These are phyloP conservation scores for Penicillium sumatraense DNA, from an alignment of 2,329 filamentous ascomycete species.

Conservation along the genomic window DNA sequence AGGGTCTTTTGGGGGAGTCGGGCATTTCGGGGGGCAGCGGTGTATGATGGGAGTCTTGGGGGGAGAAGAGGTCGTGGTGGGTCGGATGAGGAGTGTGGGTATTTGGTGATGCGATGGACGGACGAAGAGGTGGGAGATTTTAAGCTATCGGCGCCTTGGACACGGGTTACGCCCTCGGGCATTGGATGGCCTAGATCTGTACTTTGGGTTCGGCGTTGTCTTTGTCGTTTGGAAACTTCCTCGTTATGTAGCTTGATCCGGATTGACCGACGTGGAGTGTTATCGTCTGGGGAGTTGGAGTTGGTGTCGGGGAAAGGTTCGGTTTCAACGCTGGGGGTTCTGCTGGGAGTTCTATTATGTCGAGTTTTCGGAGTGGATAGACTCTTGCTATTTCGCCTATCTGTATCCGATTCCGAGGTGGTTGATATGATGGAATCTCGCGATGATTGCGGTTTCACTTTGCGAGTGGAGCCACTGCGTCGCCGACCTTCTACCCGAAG, in stretches of 20 bases:
- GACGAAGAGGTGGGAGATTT: conserved; percentile 92
- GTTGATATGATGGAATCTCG: conserved; percentile 54
- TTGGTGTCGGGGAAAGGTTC: conserved; percentile 20
- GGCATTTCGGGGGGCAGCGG: conserved; percentile 52
- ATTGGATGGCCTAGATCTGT: conserved; percentile 33
- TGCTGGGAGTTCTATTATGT: conserved; percentile 29
- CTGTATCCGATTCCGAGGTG: conserved; percentile 61
- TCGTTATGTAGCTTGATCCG: conserved; percentile 88
- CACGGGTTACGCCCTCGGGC: conserved; percentile 28
- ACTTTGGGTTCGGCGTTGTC: conserved; percentile 39
- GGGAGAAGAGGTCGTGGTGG: conserved; percentile 91
- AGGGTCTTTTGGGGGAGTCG: conserved; percentile 81
- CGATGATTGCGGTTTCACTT: conserved; percentile 37
- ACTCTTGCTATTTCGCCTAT: conserved; percentile 33
- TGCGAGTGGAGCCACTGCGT: conserved; percentile 36
- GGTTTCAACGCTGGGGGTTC: conserved; percentile 15
- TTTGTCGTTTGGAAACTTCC: conserved; percentile 73
- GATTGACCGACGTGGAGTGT: conserved; percentile 76
- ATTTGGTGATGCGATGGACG: conserved; percentile 74
- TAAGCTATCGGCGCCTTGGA: conserved; percentile 67
- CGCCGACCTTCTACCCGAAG: conserved; percentile 32
- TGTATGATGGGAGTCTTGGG: conserved; percentile 84
- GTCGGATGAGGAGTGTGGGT: conserved; percentile 79
- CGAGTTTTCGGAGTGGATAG: conserved; percentile 29
- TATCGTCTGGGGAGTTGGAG: conserved; percentile 69